Conservation (phyloP, 2,329 filamentous ascomycete species). For the Teratosphaeria gauchensis region DNA sequence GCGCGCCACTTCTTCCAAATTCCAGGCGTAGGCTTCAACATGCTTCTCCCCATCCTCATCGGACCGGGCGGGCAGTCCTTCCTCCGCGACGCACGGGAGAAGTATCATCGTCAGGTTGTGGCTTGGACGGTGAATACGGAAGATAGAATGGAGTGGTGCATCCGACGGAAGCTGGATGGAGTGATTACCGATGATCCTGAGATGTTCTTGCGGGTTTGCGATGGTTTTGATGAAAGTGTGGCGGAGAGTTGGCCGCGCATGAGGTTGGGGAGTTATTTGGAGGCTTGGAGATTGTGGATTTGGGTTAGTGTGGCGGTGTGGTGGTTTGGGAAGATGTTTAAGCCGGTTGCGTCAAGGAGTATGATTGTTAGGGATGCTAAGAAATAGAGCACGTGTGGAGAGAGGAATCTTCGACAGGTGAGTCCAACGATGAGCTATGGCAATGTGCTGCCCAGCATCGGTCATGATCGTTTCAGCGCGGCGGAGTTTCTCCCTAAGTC, state of each 20-base stretch:
- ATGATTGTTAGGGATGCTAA: slow-evolving; percentile 3
- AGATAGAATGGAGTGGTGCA: slow-evolving; percentile 71
- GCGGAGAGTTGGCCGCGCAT: slow-evolving; percentile 22
- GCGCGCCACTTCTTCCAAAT: slow-evolving; percentile 60
- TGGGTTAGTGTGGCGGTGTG: slow-evolving; percentile 4
- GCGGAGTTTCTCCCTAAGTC: not conserved
- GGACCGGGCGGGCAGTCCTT: slow-evolving; percentile 59
- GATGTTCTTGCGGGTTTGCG: slow-evolving; percentile 53
- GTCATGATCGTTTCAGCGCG: not conserved
- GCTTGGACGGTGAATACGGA: slow-evolving; percentile 83
- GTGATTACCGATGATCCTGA: slow-evolving; percentile 79
- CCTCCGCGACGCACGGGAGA: slow-evolving; percentile 34
- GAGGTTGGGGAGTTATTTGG: slow-evolving; percentile 2
- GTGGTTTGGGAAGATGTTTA: slow-evolving; percentile 5
- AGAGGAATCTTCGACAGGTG: not conserved
- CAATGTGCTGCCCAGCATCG: not conserved
- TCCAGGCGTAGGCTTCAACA: slow-evolving; percentile 67
- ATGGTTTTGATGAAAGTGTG: slow-evolving; percentile 31
- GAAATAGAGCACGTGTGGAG: not conserved
- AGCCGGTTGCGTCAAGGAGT: slow-evolving; percentile 8
- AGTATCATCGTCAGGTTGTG: slow-evolving; percentile 52
- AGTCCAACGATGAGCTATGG: not conserved
- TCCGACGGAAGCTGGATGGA: slow-evolving; percentile 59
- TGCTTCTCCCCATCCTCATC: slow-evolving; percentile 59
- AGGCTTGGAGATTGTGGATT: slow-evolving; percentile 6